Percentiles rank a stretch among this genome's conserved stretches.
Conservation (phyloP, 345 rosid genomes). For the Salix udensis region DNA sequence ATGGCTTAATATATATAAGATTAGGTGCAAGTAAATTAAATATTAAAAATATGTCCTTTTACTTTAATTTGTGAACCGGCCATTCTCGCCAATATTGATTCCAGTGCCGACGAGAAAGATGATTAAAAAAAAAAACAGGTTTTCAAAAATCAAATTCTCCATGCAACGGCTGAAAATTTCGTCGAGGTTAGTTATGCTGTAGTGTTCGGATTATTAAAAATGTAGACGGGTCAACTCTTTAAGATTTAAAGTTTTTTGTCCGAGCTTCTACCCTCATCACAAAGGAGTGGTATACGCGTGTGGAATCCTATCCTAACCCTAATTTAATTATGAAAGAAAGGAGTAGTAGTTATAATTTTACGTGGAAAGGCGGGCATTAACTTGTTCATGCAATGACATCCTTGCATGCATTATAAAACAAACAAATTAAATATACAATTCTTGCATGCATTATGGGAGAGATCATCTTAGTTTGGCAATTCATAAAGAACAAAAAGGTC, state of each 20-base stretch:
- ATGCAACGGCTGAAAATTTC: slow-evolving; percentile 9
- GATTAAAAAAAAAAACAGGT: too few species aligned
- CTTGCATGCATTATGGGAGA: neutral
- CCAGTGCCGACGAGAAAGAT: too few species aligned
- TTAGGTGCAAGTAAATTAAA: too few species aligned
- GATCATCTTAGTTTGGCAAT: neutral
- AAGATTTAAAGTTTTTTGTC: slow-evolving; percentile 12
- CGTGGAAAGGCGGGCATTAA: neutral
- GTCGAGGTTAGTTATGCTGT: slow-evolving; percentile 18
- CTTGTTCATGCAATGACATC: neutral
- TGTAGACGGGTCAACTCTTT: slow-evolving; percentile 23
- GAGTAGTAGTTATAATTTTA: neutral
- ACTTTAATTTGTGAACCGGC: too few species aligned
- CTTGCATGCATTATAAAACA: slow-evolving; percentile 3
- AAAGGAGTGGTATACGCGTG: neutral
- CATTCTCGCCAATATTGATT: too few species aligned
- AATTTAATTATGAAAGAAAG: neutral
- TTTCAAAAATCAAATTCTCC: neutral
- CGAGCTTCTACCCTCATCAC: neutral
- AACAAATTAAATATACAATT: neutral
- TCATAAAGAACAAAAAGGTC: neutral
- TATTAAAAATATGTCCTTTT: too few species aligned
- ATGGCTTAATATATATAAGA: too few species aligned
- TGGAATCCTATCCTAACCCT: too few species aligned
- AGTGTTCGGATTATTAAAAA: neutral